Evolutionary conservation across 1,284 basidiomycete genomes (phyloP).

Genomic region (Stygiomarasmius scandens): DNA sequence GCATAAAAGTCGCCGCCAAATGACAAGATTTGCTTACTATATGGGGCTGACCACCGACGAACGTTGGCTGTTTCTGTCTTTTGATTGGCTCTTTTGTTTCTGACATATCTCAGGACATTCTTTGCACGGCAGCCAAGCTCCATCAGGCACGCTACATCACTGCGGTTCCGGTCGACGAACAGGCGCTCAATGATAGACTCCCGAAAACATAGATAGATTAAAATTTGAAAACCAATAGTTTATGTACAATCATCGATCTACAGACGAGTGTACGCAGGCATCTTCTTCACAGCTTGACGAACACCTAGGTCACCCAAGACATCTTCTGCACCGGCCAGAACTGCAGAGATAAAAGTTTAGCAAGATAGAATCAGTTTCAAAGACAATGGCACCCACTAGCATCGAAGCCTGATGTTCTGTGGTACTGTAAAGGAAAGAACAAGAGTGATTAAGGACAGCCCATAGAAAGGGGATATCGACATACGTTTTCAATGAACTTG

Average conservation of each 20-base stretch:
- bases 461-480: conserved; percentile 22
- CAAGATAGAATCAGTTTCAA: not conserved
- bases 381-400: conserved; percentile 44
- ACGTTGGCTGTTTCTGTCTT: not conserved
- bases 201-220: too few relatives aligned
- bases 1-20: conserved; percentile 51
- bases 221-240: too few relatives aligned
- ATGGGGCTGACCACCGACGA: conserved; percentile 1
- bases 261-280: conserved; percentile 48
- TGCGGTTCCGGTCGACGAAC: too few relatives aligned
- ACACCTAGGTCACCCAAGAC: conserved; percentile 68
- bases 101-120: too few relatives aligned
- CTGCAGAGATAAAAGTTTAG: conserved; percentile 20
- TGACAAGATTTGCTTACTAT: not conserved
- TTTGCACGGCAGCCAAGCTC: too few relatives aligned
- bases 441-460: not conserved
- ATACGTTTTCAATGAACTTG: conserved; percentile 61
- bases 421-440: conserved; percentile 36
- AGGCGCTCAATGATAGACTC: too few relatives aligned
- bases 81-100: conserved; percentile 6
- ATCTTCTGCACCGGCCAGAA: conserved; percentile 68
- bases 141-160: too few relatives aligned
- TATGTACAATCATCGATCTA: too few relatives aligned
- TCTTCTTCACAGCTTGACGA: conserved; percentile 68
- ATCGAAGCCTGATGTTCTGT: conserved; percentile 54